Conservation (phyloP, 1,284 basidiomycete species). For the Rhizoctonia solani region DNA sequence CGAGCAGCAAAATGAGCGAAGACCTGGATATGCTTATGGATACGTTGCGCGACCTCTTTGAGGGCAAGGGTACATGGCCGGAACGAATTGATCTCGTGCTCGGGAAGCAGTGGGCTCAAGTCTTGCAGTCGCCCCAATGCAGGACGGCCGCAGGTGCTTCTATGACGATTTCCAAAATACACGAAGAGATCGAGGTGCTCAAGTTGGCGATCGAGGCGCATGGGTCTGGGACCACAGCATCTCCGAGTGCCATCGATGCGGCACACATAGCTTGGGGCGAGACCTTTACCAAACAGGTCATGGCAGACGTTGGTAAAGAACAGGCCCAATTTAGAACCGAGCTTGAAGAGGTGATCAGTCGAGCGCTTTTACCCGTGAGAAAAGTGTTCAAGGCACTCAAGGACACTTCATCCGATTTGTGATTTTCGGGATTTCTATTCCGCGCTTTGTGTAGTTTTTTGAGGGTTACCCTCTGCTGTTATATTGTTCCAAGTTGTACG, state of each 20-base stretch:
- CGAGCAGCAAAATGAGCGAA: not conserved
- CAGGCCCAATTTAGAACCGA: not conserved
- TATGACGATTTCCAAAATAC: not conserved
- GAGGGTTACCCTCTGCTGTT: no score
- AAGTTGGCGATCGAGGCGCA: not conserved
- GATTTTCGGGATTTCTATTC: not conserved
- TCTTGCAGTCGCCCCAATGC: not conserved
- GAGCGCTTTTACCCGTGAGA: not conserved
- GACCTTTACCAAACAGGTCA: not conserved
- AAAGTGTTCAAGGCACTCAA: slow-evolving; percentile 11
- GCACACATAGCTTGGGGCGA: not conserved
- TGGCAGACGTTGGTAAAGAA: not conserved
- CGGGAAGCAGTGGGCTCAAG: not conserved
- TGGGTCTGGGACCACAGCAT: not conserved
- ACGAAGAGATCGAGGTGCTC: slow-evolving; percentile 2
- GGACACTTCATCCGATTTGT: not conserved
- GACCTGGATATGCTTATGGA: not conserved
- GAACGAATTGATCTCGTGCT: slow-evolving; percentile 3
- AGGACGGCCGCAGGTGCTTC: not conserved
- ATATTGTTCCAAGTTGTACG: not conserved
- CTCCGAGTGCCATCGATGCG: not conserved
- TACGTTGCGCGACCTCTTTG: not conserved
- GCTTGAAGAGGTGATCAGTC: not conserved
- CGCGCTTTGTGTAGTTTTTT: not conserved
- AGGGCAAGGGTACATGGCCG: not conserved